Evolutionary conservation across 1,284 basidiomycete genomes (phyloP), one percentile per base, ranked within the genome.

Genomic region (Phlebopus sp.): DNA sequence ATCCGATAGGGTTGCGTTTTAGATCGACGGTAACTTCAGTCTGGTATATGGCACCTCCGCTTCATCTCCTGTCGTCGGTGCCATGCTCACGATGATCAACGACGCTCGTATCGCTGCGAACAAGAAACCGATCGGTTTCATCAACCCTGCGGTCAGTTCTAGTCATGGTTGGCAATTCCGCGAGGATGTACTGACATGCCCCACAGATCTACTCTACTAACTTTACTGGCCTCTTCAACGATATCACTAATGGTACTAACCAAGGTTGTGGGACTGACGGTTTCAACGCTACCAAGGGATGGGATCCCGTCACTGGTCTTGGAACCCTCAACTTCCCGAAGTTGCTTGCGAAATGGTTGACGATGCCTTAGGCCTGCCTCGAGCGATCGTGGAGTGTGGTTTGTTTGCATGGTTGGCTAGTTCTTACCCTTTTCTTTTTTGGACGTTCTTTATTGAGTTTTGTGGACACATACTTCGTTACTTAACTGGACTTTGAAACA

Each of bases 51-150:
- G 71, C 32, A 73, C 72, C 1, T 74, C 72, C 9, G 68, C 70
- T 3, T 44, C 70, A 1, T n/a, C 70, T 4, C 78, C 78, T 0
- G 69, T 72, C 2, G 52, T 75, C n/a, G 71, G 70, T 14, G 60
- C 71, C 10, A 69, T 79, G 32, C 56, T 79, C 25, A 62, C 75
- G 0, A 62, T 78, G 57, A 59, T 81, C 31, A 79, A 79, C 51
- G 78, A 79, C 55, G 72, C 72, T 1, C 66, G 73, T 19, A 53
- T 76, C 21, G 60, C 63, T 3, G 1, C 37, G 3, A 64, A 66
- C 7, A 75, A 74, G 59, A 53, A 52, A 0, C 51, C 74, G 1
- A 63, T 77, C 27, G 70, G 70, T 31, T 72, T 71, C 50, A 70
- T 74, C 37, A 75, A 72, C 37, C 64, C 69, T 37, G 35, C 47